A percentile compares a stretch with the other conserved stretches of the same genome.
Evolutionary conservation across 768 basidiomycete species (phyloP).

Genomic region (Lentinula guzmanii): DNA sequence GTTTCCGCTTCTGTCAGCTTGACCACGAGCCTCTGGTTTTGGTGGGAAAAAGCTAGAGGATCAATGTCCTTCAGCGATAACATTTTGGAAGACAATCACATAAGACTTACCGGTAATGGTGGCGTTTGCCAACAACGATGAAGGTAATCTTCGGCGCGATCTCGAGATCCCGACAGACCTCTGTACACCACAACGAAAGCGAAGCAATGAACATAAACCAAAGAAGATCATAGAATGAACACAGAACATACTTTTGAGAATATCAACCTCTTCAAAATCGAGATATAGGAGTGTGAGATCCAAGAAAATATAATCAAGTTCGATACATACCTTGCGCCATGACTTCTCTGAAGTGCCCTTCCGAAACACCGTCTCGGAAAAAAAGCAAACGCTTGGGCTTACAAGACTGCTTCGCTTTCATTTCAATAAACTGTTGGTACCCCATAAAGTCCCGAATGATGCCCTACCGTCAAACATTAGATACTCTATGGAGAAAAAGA

Average conservation of each 20-base stretch:
- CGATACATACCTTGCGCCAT: conserved; percentile 5
- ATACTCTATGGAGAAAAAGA: neutral
- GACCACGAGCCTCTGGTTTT: conserved; percentile 25
- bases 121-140: conserved; percentile 49
- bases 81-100: neutral
- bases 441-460: conserved; percentile 34
- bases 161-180: conserved; percentile 34
- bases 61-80: neutral
- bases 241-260: neutral
- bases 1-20: conserved; percentile 66
- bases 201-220: neutral
- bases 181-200: conserved; percentile 18
- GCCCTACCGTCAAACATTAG: conserved; percentile 1
- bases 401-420: conserved; percentile 8
- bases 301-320: neutral
- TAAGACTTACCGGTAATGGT: conserved; percentile 20
- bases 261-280: neutral
- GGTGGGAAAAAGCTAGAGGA: neutral
- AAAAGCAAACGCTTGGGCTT: conserved; percentile 44
- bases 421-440: conserved; percentile 33
- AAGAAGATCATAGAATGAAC: neutral
- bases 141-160: conserved; percentile 45
- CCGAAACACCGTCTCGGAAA: conserved; percentile 27
- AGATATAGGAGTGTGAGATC: neutral
- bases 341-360: conserved; percentile 9